A percentile compares a stretch with the other conserved stretches of the same genome.
Conservation (phyloP, 495 filamentous ascomycete genomes). For the Podospora sp. region DNA sequence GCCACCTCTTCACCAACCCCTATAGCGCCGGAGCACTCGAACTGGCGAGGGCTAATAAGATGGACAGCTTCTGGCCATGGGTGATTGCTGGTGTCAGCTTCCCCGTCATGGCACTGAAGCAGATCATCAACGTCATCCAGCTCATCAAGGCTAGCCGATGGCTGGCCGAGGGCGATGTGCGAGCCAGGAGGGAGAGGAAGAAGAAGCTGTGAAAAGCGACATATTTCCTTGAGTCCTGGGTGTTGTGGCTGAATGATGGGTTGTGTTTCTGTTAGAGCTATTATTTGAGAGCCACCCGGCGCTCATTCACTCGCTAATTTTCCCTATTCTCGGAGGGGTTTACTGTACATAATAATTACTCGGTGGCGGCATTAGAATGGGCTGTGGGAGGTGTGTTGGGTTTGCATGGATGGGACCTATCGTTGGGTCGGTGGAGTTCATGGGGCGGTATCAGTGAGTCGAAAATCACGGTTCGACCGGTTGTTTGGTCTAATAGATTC, state of each 20-base stretch:
- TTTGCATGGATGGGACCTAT: neutral
- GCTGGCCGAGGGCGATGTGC: constrained; percentile 84
- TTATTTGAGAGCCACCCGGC: neutral
- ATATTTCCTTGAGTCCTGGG: neutral
- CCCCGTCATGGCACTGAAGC: constrained; percentile 88
- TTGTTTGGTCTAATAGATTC: neutral
- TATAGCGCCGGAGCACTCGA: constrained; percentile 92
- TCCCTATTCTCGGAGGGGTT: neutral
- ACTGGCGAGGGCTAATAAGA: constrained; percentile 89
- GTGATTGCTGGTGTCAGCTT: constrained; percentile 77
- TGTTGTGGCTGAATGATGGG: neutral
- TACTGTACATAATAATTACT: neutral
- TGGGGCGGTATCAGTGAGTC: neutral
- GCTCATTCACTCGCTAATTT: neutral
- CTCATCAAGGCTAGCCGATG: constrained; percentile 90
- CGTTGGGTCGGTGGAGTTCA: neutral
- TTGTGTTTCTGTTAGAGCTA: neutral
- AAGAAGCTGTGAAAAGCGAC: neutral
- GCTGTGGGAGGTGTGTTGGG: neutral
- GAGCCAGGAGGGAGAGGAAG: constrained; percentile 49
- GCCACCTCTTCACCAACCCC: constrained; percentile 75
- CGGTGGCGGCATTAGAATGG: neutral
- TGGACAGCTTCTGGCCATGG: constrained; percentile 85
- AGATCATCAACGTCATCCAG: constrained; percentile 92
- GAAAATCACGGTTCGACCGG: neutral